Evolutionary conservation across 1,139 yeast species (phyloP).

Genomic region (Scheffersomyces parashehatae): DNA sequence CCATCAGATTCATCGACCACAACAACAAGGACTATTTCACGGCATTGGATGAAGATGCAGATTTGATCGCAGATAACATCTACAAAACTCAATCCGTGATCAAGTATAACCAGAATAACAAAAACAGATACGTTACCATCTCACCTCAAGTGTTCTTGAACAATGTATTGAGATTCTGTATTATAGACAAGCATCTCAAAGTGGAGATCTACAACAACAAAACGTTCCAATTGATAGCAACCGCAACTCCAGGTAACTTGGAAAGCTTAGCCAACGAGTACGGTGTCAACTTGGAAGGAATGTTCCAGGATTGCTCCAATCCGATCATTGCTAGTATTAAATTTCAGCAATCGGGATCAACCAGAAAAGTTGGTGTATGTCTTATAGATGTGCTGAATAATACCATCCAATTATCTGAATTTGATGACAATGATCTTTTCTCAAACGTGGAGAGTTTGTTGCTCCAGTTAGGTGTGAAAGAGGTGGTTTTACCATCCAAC

Average conservation of each 20-base stretch:
- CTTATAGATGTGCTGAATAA: conserved; percentile 74
- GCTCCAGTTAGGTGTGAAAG: conserved; percentile 88
- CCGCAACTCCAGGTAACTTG: conserved; percentile 90
- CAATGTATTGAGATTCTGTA: conserved; percentile 62
- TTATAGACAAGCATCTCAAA: conserved; percentile 69
- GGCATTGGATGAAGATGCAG: conserved; percentile 77
- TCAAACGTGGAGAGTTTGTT: conserved; percentile 83
- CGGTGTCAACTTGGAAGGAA: conserved; percentile 65
- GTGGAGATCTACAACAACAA: conserved; percentile 70
- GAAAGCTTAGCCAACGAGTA: conserved; percentile 45
- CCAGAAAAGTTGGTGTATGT: conserved; percentile 69
- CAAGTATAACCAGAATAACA: conserved; percentile 50
- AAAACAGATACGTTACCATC: conserved; percentile 69
- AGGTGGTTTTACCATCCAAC: conserved; percentile 62
- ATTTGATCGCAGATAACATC: conserved; percentile 75
- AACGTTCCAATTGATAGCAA: conserved; percentile 56
- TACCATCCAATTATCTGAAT: conserved; percentile 72
- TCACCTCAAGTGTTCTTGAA: conserved; percentile 70
- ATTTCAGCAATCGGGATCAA: conserved; percentile 40
- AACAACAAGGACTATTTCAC: conserved; percentile 74
- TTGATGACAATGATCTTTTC: conserved; percentile 82
- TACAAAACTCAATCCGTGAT: conserved; percentile 82
- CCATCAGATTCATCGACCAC: conserved; percentile 69
- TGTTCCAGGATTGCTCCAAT: conserved; percentile 57
- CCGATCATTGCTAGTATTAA: conserved; percentile 80